Evolutionary conservation across 495 filamentous ascomycete genomes (phyloP).

Genomic region (Opeltia flavorubescens): DNA sequence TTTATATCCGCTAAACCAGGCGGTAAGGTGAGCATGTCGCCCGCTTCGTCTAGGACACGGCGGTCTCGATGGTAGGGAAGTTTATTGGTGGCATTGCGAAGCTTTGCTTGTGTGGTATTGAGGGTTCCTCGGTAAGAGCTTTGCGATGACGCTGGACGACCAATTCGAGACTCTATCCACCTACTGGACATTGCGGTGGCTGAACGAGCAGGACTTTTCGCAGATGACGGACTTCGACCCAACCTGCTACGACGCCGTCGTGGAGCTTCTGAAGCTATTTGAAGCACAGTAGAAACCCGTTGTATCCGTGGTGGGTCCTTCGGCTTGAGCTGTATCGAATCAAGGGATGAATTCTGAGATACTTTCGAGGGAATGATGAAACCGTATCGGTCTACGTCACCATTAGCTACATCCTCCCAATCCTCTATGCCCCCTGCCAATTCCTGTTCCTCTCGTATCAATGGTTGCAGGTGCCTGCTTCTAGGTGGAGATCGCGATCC

Average conservation of each 20-base stretch:
- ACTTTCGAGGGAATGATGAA: conserved; percentile 55
- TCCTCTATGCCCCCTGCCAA: conserved; percentile 82
- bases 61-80: conserved; percentile 65
- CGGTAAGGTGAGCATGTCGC: conserved; percentile 76
- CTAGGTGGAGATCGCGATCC: not conserved
- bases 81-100: conserved; percentile 55
- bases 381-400: conserved; percentile 83
- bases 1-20: conserved; percentile 46
- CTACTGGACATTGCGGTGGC: conserved; percentile 13
- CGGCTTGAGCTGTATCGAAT: conserved; percentile 21
- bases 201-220: conserved; percentile 38
- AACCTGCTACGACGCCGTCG: conserved; percentile 41
- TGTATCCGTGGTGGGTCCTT: conserved; percentile 41
- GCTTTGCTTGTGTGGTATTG: conserved; percentile 27
- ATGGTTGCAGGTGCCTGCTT: conserved; percentile 1
- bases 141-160: conserved; percentile 32
- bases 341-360: conserved; percentile 12
- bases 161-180: conserved; percentile 23
- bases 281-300: conserved; percentile 50
- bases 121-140: conserved; percentile 28
- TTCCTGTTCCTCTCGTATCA: conserved; percentile 40
- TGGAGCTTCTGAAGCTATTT: conserved; percentile 49
- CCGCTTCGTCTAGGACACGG: conserved; percentile 67
- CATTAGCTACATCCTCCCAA: conserved; percentile 83
- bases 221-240: conserved; percentile 35